Evolutionary conservation across 345 rosid genomes (phyloP).

Genomic region (Odontarrhena argentea): DNA sequence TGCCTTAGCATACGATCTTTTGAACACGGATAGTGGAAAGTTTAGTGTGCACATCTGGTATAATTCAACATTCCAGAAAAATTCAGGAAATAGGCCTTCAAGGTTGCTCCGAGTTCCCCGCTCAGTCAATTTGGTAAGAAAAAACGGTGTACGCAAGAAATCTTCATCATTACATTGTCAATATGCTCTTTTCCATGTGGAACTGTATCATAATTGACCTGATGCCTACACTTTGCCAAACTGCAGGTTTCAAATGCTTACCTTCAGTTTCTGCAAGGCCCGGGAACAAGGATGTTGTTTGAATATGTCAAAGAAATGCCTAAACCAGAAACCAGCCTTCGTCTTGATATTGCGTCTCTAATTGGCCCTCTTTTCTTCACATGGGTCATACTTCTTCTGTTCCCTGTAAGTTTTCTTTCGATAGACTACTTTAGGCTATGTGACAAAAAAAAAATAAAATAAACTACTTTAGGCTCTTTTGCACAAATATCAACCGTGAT

Average conservation of each 20-base stretch:
- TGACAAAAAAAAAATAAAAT: too few species aligned
- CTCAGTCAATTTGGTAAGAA: slow-evolving; percentile 75
- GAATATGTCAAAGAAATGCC: slow-evolving; percentile 90
- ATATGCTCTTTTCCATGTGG: not conserved
- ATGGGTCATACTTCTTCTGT: slow-evolving; percentile 58
- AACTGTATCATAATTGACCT: slow-evolving; percentile 42
- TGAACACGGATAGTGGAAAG: slow-evolving; percentile 57
- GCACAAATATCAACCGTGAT: slow-evolving; percentile 9
- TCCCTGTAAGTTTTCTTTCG: slow-evolving; percentile 69
- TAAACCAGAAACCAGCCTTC: slow-evolving; percentile 47
- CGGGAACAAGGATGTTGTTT: slow-evolving; percentile 56
- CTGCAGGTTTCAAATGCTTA: slow-evolving; percentile 81
- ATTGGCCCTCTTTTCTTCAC: slow-evolving; percentile 86
- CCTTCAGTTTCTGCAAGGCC: slow-evolving; percentile 62
- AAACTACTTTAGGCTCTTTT: slow-evolving; percentile 1
- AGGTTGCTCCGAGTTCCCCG: slow-evolving; percentile 68
- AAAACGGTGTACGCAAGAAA: slow-evolving; percentile 12
- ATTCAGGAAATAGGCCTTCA: slow-evolving; percentile 8
- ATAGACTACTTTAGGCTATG: not conserved
- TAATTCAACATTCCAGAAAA: slow-evolving; percentile 63
- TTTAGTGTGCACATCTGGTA: slow-evolving; percentile 83
- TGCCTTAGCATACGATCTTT: slow-evolving; percentile 82
- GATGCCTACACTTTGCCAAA: slow-evolving; percentile 45
- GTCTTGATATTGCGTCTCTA: slow-evolving; percentile 70
- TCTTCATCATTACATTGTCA: slow-evolving; percentile 11